Evolutionary conservation across 305 asterid genomes (phyloP), one percentile per base, ranked within the genome.

Genomic region (Fraxinus baroniana): DNA sequence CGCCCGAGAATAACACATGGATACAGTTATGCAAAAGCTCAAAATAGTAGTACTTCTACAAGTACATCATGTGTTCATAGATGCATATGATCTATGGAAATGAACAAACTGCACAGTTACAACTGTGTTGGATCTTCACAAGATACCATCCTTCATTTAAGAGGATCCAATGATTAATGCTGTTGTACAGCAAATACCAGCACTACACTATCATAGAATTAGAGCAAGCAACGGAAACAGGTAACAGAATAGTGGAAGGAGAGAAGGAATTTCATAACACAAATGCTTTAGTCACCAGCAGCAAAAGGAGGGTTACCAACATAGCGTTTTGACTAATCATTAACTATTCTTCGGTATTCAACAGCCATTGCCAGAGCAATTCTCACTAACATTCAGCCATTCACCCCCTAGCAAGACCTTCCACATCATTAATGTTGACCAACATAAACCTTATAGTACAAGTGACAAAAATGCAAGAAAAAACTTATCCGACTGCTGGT

Each of bases 1-100:
- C 86, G 76, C 87, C 79, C 86, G 41, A 22, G 72, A 78, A 77
- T n/a, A 68, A 49, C 70, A 32, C 41, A 84, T 35, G 60, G 80
- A 33, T 64, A 80, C 80, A 39, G 74, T 41, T 41, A 49, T 55
- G n/a, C 20, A 81, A 77, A 84, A 73, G 75, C 83, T 79, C 66
- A 81, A 82, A 62, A 49, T 36, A 57, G 44, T 66, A 75, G 9
- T 28, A 44, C 33, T 46, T 5, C 49, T 71, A 41, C 7, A 57
- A 64, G 81, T 70, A 77, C 84, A 70, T 60, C 79, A 76, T 60
- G 12, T 73, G 18, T 46, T 7, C 44, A n/a, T 26, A 33, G 82
- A 80, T 57, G 78, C 81, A 71, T 33, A 20, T 9, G 62, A 17
- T 44, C 73, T 44, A 39, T 80, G 76, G 83, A 82, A 36, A 3